A percentile compares a stretch with the other conserved stretches of the same genome.
phyloP scores from a whole-genome alignment of 1,139 yeast species.

The Kodamaea fungicola region DNA sequence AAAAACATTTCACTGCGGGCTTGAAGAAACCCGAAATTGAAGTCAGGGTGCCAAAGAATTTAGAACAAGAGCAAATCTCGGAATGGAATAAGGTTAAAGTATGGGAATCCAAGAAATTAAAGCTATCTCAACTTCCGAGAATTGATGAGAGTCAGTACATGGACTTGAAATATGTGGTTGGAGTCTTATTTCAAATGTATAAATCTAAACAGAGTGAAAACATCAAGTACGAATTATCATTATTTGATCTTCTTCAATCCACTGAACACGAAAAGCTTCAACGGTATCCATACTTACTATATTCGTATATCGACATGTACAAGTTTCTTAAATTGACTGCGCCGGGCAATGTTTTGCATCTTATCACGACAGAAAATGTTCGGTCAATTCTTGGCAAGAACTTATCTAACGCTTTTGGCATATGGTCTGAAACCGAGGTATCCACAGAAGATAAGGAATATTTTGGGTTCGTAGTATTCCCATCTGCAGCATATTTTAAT shows the following conservation, averaged over 20 bases:
- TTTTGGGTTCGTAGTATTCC: constrained; percentile 64
- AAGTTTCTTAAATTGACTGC: constrained; percentile 45
- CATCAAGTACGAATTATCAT: constrained; percentile 18
- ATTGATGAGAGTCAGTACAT: constrained; percentile 36
- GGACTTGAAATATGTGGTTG: constrained; percentile 36
- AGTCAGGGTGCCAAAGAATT: constrained; percentile 15
- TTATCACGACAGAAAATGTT: constrained; percentile 38
- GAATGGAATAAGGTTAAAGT: constrained; percentile 27
- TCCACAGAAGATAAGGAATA: constrained; percentile 53
- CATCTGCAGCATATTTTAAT: constrained; percentile 68
- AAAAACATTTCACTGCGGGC: constrained; percentile 23
- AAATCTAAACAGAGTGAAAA: constrained; percentile 1
- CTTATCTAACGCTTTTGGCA: constrained; percentile 73
- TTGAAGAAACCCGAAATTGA: constrained; percentile 21
- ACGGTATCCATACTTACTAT: constrained; percentile 48
- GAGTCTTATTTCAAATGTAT: constrained; percentile 26
- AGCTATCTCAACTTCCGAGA: constrained; percentile 28
- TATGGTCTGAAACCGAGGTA: constrained; percentile 50
- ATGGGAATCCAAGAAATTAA: constrained; percentile 39
- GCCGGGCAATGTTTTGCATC: constrained; percentile 33
- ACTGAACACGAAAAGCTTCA: constrained; percentile 50
- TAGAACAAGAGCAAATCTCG: constrained; percentile 14
- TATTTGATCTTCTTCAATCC: constrained; percentile 51
- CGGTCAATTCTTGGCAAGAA: constrained; percentile 58
- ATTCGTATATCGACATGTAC: constrained; percentile 50